Evolutionary conservation across 768 basidiomycete species (phyloP).

Genomic region (Podaxis mareebaensis): DNA sequence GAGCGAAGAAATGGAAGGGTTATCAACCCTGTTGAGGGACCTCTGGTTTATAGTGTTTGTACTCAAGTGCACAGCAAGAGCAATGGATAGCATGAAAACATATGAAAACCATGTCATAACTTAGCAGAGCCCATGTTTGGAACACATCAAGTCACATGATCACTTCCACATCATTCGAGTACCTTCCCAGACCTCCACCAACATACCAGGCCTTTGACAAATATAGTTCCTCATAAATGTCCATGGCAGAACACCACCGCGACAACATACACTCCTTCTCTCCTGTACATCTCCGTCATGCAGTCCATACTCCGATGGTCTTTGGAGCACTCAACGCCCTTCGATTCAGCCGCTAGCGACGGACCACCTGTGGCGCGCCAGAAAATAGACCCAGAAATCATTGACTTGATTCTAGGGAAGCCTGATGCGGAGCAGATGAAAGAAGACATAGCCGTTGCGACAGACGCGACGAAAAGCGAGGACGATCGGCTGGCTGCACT

Average conservation of each 20-base stretch:
- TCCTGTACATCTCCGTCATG: slow-evolving; percentile 37
- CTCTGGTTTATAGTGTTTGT: too few relatives aligned
- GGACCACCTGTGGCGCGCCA: slow-evolving; percentile 37
- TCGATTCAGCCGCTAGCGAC: slow-evolving; percentile 29
- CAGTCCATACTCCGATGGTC: slow-evolving; percentile 82
- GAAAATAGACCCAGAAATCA: slow-evolving; percentile 78
- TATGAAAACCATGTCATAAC: too few relatives aligned
- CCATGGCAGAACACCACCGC: not conserved
- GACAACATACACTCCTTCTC: not conserved
- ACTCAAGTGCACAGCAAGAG: too few relatives aligned
- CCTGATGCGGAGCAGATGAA: slow-evolving; percentile 84
- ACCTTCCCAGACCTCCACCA: slow-evolving; percentile 1
- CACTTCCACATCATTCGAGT: not conserved
- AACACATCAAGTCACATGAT: not conserved
- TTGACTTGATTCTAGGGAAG: slow-evolving; percentile 84
- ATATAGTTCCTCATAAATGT: not conserved
- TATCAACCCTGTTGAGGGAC: too few relatives aligned
- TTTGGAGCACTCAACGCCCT: slow-evolving; percentile 63
- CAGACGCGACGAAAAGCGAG: slow-evolving; percentile 54
- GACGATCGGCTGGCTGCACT: slow-evolving; percentile 68
- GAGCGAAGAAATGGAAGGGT: too few relatives aligned
- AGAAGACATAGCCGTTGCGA: slow-evolving; percentile 66
- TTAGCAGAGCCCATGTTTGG: too few relatives aligned
- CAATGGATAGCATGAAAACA: too few relatives aligned
- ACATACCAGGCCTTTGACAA: not conserved